Base-by-base conservation (phyloP, 2,329 filamentous ascomycete genomes). In the Fusarium fujikuroi region DNA sequence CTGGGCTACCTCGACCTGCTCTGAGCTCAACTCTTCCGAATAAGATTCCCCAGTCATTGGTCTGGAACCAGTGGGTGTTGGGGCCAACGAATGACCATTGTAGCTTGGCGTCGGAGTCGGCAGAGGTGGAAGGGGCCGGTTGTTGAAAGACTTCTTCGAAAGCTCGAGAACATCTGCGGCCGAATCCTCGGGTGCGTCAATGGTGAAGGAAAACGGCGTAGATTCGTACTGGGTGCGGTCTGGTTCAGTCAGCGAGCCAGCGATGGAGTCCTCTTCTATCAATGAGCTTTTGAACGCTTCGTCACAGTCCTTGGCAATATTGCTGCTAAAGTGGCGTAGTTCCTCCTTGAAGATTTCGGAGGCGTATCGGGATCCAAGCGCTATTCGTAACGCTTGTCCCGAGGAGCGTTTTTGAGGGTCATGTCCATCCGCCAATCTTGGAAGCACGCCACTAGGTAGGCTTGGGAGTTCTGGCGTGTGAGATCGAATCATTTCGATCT, bases 281-380 rank as follows among this genome's bases (percentile, higher is more conserved):
- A 89, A 75, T 15, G 86, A 87, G 75, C 92, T 91, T 78, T 94
- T 95, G 84, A 98, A 98, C 3, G 95, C 95, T 77, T 96, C 93
- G 78, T 98, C 95, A 78, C 95, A 97, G 66, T 96, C 93, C 81
- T 94, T 94, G 56, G 94, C 94, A 69, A 98, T 91, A 76, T 94
- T 94, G 76, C 89, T 90, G 75, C 94, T 97, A 64, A 97, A 92
- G 76, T 95, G 92, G 11, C 94, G 88, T 60, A 96, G 89, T 79
- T 97, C 95, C 66, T 95, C 94, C 75, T 90, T 91, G 75, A 87
- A 82, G 44, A 84, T 75, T 56, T 81, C 67, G n/a, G 82, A 81
- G 49, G 76, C 79, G 72, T 77, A 77, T 39, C 69, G 63, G 14
- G 70, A 62, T 21, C 75, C 76, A 40, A 74, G 53, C 21, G 56